Conservation (phyloP, 1,284 basidiomycete species). For the Ganoderma resinaceum region DNA sequence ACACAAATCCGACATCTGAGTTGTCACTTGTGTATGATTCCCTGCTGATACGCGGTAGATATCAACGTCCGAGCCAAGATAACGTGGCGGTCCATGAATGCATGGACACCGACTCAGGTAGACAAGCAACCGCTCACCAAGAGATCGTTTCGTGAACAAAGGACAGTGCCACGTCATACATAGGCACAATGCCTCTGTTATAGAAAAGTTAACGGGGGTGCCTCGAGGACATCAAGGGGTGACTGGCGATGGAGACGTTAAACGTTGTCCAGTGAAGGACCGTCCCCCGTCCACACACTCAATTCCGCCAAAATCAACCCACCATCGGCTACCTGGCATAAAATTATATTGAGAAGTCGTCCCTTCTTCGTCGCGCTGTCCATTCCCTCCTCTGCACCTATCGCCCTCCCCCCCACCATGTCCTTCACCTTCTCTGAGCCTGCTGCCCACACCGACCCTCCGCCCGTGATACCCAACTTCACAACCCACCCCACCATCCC, state of each 20-base stretch:
- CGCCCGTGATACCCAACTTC: slow-evolving; percentile 13
- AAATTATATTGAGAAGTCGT: not conserved
- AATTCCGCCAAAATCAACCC: not conserved
- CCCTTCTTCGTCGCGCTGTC: not conserved
- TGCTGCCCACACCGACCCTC: not conserved
- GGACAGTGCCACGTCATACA: not conserved
- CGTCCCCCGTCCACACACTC: not conserved
- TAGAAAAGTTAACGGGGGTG: too few relatives aligned
- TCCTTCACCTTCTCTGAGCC: not conserved
- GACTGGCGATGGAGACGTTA: not conserved
- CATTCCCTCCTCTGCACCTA: not conserved
- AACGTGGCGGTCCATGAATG: not conserved
- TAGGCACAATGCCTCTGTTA: not conserved
- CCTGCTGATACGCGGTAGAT: not conserved
- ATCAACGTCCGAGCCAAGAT: not conserved
- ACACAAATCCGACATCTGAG: not conserved
- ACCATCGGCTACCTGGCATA: not conserved
- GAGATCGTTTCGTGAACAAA: not conserved
- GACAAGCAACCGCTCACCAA: not conserved
- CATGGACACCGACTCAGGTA: not conserved
- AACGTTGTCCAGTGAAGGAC: not conserved
- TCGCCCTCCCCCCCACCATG: not conserved
- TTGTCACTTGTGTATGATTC: not conserved
- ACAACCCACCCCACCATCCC: not conserved
- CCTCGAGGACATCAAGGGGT: not conserved